Conservation (phyloP, 495 filamentous ascomycete species). For the Annulohypoxylon nitens region DNA sequence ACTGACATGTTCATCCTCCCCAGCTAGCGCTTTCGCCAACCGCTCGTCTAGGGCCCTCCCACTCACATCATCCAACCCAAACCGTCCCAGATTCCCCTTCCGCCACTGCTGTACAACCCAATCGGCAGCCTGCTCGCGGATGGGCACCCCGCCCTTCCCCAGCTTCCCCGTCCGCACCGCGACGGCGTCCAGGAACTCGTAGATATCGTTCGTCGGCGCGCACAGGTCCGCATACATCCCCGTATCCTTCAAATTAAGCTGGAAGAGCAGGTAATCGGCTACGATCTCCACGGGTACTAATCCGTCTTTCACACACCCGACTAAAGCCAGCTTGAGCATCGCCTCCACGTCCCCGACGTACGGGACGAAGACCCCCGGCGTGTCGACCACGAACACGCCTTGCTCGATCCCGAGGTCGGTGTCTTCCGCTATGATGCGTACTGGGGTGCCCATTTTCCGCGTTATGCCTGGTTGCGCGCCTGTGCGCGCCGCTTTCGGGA, state of each 20-base stretch:
- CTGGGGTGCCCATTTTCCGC: conserved; percentile 81
- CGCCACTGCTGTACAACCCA: conserved; percentile 91
- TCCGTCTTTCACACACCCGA: conserved; percentile 90
- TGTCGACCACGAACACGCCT: conserved; percentile 65
- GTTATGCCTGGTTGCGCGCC: conserved; percentile 92
- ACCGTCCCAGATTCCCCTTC: conserved; percentile 77
- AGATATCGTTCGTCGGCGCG: conserved; percentile 84
- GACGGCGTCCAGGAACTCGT: conserved; percentile 73
- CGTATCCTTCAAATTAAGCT: conserved; percentile 75
- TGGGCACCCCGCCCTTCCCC: conserved; percentile 77
- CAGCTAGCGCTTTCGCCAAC: conserved; percentile 35
- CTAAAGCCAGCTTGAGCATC: conserved; percentile 93
- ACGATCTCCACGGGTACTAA: conserved; percentile 79
- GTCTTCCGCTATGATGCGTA: conserved; percentile 73
- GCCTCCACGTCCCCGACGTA: conserved; percentile 85
- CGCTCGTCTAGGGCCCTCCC: conserved; percentile 63
- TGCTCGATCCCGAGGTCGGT: conserved; percentile 46
- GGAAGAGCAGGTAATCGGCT: conserved; percentile 90
- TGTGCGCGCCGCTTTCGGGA: conserved; percentile 78
- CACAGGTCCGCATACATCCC: conserved; percentile 72
- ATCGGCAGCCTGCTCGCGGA: conserved; percentile 79
- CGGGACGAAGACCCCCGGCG: conserved; percentile 88
- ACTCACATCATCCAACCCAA: conserved; percentile 83
- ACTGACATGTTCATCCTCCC: conserved; percentile 55
- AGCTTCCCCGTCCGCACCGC: conserved; percentile 82